phyloP scores from a whole-genome alignment of 2,329 filamentous ascomycete species.

The Colletotrichum chlorophyti region DNA sequence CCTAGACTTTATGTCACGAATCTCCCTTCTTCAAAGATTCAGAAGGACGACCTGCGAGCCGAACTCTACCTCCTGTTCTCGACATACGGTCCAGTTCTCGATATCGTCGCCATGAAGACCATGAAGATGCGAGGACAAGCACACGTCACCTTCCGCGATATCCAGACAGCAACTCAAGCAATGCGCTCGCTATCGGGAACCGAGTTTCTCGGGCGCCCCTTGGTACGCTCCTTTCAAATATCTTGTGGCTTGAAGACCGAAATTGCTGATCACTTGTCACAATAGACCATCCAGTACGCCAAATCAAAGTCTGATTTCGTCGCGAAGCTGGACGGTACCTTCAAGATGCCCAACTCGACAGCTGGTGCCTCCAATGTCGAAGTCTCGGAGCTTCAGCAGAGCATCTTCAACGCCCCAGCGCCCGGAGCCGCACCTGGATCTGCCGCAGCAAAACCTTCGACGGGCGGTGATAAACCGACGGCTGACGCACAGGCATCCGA shows the following conservation, averaged over 20 bases:
- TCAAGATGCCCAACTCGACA: conserved; percentile 67
- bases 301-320: conserved; percentile 89
- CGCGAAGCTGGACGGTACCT: conserved; percentile 90
- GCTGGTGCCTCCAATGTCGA: conserved; percentile 60
- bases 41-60: conserved; percentile 85
- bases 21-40: conserved; percentile 83
- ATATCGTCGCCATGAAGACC: conserved; percentile 89
- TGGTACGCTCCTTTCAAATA: conserved; percentile 68
- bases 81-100: conserved; percentile 90
- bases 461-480: conserved; percentile 54
- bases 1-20: conserved; percentile 86
- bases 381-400: conserved; percentile 78
- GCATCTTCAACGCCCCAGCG: conserved; percentile 76
- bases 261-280: conserved; percentile 16
- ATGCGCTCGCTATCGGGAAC: conserved; percentile 89
- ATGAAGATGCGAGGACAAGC: conserved; percentile 95
- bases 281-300: conserved; percentile 87
- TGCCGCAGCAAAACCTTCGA: conserved; percentile 53
- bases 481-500: conserved; percentile 60
- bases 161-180: conserved; percentile 91
- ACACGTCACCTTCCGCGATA: conserved; percentile 88
- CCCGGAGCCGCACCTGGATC: conserved; percentile 52
- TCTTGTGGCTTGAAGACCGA: neutral
- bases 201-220: conserved; percentile 81
- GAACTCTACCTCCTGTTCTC: conserved; percentile 93